A percentile compares a stretch with the other conserved stretches of the same genome.
Conservation (phyloP, 2,329 filamentous ascomycete genomes). For the Bipolaris zeicola region DNA sequence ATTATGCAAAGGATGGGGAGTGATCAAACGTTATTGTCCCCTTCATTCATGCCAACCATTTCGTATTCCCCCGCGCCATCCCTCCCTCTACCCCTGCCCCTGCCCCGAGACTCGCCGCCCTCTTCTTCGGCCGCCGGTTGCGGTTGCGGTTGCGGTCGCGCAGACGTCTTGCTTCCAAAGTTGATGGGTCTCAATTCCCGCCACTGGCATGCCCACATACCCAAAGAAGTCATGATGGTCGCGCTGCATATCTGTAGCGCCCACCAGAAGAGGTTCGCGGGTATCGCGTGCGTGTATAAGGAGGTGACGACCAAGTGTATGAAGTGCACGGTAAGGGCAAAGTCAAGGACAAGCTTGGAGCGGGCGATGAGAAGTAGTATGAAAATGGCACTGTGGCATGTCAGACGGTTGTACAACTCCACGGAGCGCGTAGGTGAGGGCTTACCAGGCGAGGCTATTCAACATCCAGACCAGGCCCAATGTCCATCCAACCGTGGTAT, state of each 20-base stretch:
- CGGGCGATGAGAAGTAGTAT: slow-evolving; percentile 83
- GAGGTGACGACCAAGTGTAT: slow-evolving; percentile 79
- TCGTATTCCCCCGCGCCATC: slow-evolving; percentile 57
- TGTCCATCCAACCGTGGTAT: slow-evolving; percentile 73
- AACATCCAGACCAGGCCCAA: slow-evolving; percentile 70
- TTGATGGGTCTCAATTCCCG: slow-evolving; percentile 86
- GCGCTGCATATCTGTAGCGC: slow-evolving; percentile 65
- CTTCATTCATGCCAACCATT: slow-evolving; percentile 53
- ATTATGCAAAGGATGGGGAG: slow-evolving; percentile 32
- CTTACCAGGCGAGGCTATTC: slow-evolving; percentile 68
- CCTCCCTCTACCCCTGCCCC: slow-evolving; percentile 49
- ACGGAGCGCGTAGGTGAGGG: neutral
- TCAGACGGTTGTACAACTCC: slow-evolving; percentile 17
- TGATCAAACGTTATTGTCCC: slow-evolving; percentile 44
- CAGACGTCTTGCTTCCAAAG: slow-evolving; percentile 68
- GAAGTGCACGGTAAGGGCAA: slow-evolving; percentile 85
- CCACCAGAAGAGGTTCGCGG: slow-evolving; percentile 88
- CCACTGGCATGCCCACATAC: slow-evolving; percentile 90
- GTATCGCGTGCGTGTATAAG: slow-evolving; percentile 77
- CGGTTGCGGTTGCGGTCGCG: slow-evolving; percentile 32
- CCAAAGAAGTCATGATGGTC: slow-evolving; percentile 69
- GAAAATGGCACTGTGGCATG: slow-evolving; percentile 70
- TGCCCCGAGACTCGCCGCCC: slow-evolving; percentile 48
- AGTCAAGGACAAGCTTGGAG: slow-evolving; percentile 93
- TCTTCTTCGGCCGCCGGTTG: slow-evolving; percentile 40